Evolutionary conservation across 148 eudicot species (phyloP).

Genomic region (Oxyria digyna): DNA sequence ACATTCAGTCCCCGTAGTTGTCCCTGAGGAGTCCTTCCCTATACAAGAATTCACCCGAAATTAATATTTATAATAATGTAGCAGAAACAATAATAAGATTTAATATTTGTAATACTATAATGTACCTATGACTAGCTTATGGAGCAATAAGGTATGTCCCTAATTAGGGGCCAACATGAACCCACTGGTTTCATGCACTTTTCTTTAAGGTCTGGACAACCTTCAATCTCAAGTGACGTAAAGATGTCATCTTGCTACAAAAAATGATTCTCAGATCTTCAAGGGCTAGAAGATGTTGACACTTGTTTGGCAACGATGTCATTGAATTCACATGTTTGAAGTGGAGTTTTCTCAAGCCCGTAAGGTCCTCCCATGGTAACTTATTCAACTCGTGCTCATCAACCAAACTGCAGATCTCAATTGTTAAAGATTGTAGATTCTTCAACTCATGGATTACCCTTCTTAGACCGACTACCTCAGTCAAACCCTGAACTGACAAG

Average conservation of each 20-base stretch:
- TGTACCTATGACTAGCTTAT: no score
- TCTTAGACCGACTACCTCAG: background rate
- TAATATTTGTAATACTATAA: no score
- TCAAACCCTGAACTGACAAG: background rate
- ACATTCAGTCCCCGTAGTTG: no score
- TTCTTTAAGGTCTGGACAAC: no score
- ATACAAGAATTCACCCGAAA: no score
- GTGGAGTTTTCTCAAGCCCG: background rate
- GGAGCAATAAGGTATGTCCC: no score
- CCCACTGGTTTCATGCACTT: no score
- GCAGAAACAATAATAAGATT: no score
- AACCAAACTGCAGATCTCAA: accelerated
- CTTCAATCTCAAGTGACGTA: background rate
- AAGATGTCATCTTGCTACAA: background rate
- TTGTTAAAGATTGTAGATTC: background rate
- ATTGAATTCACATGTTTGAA: background rate
- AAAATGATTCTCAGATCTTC: background rate
- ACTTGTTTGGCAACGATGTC: no score
- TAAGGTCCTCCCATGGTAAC: background rate
- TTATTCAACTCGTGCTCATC: background rate
- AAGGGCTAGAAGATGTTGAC: background rate
- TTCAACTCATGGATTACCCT: background rate
- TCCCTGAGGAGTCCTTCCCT: no score
- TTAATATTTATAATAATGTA: no score
- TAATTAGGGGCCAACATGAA: no score